phyloP scores from a whole-genome alignment of 2,329 filamentous ascomycete genomes.

The Trichoderma sp. region DNA sequence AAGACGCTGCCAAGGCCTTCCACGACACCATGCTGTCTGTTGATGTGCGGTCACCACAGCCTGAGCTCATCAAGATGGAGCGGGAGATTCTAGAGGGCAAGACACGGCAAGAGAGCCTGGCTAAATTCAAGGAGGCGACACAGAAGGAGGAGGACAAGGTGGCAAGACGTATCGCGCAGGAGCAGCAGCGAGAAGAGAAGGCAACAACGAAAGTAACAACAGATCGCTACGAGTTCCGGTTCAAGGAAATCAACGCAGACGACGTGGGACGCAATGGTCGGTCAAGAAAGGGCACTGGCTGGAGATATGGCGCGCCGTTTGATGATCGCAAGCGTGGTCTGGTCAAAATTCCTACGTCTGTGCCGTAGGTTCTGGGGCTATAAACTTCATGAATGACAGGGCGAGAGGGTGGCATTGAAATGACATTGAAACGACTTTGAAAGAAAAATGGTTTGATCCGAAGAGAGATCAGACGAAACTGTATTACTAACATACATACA shows the following conservation, averaged over 20 bases:
- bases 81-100: slow-evolving; percentile 45
- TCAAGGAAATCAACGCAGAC: slow-evolving; percentile 60
- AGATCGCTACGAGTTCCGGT: slow-evolving; percentile 63
- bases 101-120: slow-evolving; percentile 39
- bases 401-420: neutral
- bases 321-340: slow-evolving; percentile 64
- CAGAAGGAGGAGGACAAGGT: slow-evolving; percentile 46
- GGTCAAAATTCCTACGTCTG: slow-evolving; percentile 67
- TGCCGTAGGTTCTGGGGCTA: slow-evolving; percentile 42
- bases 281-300: slow-evolving; percentile 54
- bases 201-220: slow-evolving; percentile 49
- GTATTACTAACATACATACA: slow-evolving; percentile 3
- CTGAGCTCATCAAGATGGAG: slow-evolving; percentile 60
- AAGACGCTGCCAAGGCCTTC: slow-evolving; percentile 66
- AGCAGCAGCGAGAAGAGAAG: slow-evolving; percentile 41
- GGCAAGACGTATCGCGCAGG: slow-evolving; percentile 36
- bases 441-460: neutral
- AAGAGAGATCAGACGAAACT: neutral
- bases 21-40: slow-evolving; percentile 60
- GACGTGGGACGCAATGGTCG: slow-evolving; percentile 57
- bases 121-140: slow-evolving; percentile 45
- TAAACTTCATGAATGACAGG: neutral
- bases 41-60: slow-evolving; percentile 63
- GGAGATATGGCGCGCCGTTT: slow-evolving; percentile 64
- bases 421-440: neutral